Evolutionary conservation across 2,329 filamentous ascomycete species (phyloP).

Genomic region (Cryphonectria radicalis): DNA sequence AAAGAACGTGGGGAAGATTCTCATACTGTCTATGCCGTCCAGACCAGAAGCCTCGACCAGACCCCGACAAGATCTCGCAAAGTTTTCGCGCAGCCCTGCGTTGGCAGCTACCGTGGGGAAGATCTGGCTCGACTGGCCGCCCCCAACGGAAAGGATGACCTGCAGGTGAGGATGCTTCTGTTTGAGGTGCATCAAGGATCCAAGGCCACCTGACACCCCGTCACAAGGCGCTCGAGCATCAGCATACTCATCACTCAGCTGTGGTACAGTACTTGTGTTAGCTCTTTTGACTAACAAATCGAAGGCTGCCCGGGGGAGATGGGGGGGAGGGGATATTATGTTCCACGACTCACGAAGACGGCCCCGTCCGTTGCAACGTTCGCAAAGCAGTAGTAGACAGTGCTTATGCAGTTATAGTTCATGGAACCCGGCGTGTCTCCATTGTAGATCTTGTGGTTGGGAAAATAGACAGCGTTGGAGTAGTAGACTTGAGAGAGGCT

Average conservation of each 20-base stretch:
- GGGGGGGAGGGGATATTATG: not conserved
- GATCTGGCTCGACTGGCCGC: slow-evolving; percentile 65
- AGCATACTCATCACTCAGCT: slow-evolving; percentile 82
- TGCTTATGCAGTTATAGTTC: slow-evolving; percentile 76
- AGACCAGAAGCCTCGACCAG: slow-evolving; percentile 73
- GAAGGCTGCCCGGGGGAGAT: slow-evolving; percentile 4
- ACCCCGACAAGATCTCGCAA: slow-evolving; percentile 68
- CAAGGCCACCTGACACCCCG: slow-evolving; percentile 70
- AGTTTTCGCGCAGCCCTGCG: slow-evolving; percentile 65
- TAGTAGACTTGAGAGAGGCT: slow-evolving; percentile 57
- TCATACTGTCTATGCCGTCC: slow-evolving; percentile 76
- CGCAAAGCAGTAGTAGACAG: slow-evolving; percentile 84
- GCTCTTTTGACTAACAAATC: not conserved
- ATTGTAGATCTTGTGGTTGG: slow-evolving; percentile 76
- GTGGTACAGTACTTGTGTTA: not conserved
- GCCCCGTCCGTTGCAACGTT: slow-evolving; percentile 73
- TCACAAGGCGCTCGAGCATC: slow-evolving; percentile 75
- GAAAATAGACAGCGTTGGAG: slow-evolving; percentile 82
- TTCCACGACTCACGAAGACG: slow-evolving; percentile 66
- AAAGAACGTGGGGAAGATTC: not conserved
- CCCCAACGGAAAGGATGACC: slow-evolving; percentile 78
- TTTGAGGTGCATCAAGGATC: slow-evolving; percentile 75
- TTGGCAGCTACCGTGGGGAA: slow-evolving; percentile 71
- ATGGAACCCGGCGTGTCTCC: slow-evolving; percentile 74
- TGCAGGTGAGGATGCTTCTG: slow-evolving; percentile 71